Evolutionary conservation across 2,329 filamentous ascomycete species (phyloP).

Genomic region (Epichloe festucae): DNA sequence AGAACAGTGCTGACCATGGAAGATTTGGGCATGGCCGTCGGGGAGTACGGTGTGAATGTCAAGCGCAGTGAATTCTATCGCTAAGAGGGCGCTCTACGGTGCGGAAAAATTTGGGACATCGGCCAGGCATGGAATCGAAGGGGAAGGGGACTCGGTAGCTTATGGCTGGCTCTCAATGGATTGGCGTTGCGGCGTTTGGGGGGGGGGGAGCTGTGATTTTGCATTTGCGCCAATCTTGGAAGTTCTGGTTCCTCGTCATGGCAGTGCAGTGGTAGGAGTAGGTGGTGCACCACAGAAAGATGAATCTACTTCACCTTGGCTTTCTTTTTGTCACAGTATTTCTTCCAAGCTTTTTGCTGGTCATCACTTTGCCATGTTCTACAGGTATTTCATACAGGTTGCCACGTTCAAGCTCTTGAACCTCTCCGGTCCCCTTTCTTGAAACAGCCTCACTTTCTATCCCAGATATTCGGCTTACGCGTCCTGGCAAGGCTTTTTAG

Average conservation of each 20-base stretch:
- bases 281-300: not conserved
- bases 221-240: not conserved
- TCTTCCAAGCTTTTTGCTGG: not conserved
- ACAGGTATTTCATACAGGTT: not conserved
- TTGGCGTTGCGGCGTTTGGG: not conserved
- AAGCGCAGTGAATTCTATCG: constrained; percentile 97
- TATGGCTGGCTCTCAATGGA: not conserved
- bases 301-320: not conserved
- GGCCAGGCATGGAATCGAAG: not conserved
- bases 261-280: not conserved
- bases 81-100: constrained; percentile 21
- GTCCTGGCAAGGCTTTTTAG: constrained; percentile 27
- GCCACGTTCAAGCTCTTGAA: not conserved
- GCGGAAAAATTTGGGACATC: not conserved
- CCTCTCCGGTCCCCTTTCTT: constrained; percentile 9
- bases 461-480: constrained; percentile 45
- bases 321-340: not conserved
- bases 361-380: not conserved
- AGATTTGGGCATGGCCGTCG: constrained; percentile 93
- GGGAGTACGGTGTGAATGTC: constrained; percentile 94
- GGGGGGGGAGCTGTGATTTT: not conserved
- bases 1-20: constrained; percentile 96
- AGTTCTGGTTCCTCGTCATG: not conserved
- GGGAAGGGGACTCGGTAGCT: not conserved
- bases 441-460: constrained; percentile 19